Conservation (phyloP, 1,139 yeast species). For the Suhomyces bokatorum region DNA sequence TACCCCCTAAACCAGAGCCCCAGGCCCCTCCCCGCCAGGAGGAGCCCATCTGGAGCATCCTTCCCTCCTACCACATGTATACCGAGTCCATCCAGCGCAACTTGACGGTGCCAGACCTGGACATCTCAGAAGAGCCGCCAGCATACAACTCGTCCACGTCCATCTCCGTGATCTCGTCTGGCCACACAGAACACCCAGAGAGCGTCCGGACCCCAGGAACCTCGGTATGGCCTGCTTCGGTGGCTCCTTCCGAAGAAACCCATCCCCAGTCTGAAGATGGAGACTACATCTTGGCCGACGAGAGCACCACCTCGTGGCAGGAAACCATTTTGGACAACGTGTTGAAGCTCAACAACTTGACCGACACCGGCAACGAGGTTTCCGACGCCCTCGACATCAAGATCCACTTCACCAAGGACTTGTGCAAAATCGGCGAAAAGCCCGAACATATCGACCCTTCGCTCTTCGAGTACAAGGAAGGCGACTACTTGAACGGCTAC, state of each 20-base stretch:
- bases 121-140: conserved; percentile 13
- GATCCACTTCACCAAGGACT: conserved; percentile 38
- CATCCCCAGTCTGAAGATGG: neutral
- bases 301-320: conserved; percentile 34
- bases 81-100: conserved; percentile 15
- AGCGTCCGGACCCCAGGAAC: conserved; percentile 4
- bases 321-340: conserved; percentile 43
- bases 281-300: conserved; percentile 32
- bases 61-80: conserved; percentile 32
- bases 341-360: conserved; percentile 35
- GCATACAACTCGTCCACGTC: conserved; percentile 4
- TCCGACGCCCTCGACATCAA: conserved; percentile 32
- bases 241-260: neutral
- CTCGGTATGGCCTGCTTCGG: neutral
- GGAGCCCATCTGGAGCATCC: conserved; percentile 28
- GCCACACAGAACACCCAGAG: neutral
- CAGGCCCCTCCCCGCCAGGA: neutral
- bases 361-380: conserved; percentile 28
- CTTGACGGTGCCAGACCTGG: conserved; percentile 20
- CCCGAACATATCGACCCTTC: conserved; percentile 38
- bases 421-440: conserved; percentile 29
- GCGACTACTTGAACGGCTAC: conserved; percentile 44
- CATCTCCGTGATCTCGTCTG: conserved; percentile 1
- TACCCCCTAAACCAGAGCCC: neutral
- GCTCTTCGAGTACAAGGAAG: conserved; percentile 40